phyloP scores from a whole-genome alignment of 352 stramenopile species.

The Peronospora tabacina region DNA sequence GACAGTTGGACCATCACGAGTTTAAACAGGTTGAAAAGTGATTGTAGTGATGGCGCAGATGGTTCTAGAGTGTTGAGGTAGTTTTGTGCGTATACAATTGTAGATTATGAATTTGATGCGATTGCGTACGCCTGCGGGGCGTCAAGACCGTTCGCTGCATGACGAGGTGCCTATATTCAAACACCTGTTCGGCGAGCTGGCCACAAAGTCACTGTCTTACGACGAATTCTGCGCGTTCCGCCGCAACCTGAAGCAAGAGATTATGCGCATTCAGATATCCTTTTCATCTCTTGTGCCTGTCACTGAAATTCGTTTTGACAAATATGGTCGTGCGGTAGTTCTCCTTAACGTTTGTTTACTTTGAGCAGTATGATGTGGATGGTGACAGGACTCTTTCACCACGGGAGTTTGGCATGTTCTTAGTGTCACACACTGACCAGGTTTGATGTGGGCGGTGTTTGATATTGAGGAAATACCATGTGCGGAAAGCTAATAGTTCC shows the following conservation, averaged over 20 bases:
- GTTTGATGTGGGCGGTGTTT: slow-evolving; percentile 18
- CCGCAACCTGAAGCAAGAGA: slow-evolving; percentile 65
- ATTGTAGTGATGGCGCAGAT: not conserved
- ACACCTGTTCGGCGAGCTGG: slow-evolving; percentile 76
- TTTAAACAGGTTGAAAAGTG: slow-evolving; percentile 59
- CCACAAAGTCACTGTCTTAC: slow-evolving; percentile 74
- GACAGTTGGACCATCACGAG: slow-evolving; percentile 69
- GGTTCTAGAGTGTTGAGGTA: not conserved
- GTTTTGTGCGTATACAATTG: not conserved
- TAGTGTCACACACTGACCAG: slow-evolving; percentile 81
- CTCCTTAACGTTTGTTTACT: slow-evolving; percentile 66
- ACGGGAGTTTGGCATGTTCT: slow-evolving; percentile 82
- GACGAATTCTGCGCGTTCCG: slow-evolving; percentile 75
- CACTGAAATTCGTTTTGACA: not conserved
- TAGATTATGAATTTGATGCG: slow-evolving; percentile 85
- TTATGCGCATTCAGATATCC: slow-evolving; percentile 88
- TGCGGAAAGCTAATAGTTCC: not conserved
- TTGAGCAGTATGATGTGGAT: slow-evolving; percentile 86
- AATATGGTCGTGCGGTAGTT: not conserved
- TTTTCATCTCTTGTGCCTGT: slow-evolving; percentile 23
- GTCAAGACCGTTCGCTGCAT: slow-evolving; percentile 69
- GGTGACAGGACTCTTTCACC: slow-evolving; percentile 71
- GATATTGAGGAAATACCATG: not conserved
- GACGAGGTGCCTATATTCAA: slow-evolving; percentile 79
- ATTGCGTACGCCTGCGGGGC: slow-evolving; percentile 61